Evolutionary conservation across 2,329 filamentous ascomycete species (phyloP).

Genomic region (Lachnellula hyalina): DNA sequence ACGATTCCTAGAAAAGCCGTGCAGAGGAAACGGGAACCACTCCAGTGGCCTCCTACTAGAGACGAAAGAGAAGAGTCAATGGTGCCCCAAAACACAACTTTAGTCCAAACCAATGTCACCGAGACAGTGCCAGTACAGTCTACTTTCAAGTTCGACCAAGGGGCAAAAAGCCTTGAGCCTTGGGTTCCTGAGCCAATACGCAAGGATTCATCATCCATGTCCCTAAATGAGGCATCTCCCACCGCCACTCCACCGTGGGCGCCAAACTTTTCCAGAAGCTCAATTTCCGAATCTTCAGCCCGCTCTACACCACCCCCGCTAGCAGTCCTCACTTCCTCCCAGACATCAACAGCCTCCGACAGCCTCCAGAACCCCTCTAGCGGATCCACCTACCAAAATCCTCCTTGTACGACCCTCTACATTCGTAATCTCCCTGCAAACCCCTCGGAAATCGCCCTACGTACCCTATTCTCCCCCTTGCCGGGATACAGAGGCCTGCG

Average conservation of each 20-base stretch:
- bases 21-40: not conserved
- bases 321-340: slow-evolving; percentile 1
- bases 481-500: slow-evolving; percentile 5
- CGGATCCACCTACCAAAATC: slow-evolving; percentile 8
- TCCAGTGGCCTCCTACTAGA: not conserved
- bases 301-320: not conserved
- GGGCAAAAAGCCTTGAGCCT: not conserved
- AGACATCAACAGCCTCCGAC: slow-evolving; percentile 4
- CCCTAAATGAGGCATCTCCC: not conserved
- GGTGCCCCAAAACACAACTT: not conserved
- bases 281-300: not conserved
- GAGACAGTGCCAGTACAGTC: not conserved
- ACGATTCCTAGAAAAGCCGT: no score
- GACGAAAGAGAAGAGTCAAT: not conserved
- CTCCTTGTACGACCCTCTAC: slow-evolving; percentile 9
- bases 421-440: slow-evolving; percentile 4
- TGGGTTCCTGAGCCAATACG: not conserved
- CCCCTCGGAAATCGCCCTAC: slow-evolving; percentile 5
- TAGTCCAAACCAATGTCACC: not conserved
- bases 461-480: slow-evolving; percentile 2
- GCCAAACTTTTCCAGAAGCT: not conserved
- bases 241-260: not conserved
- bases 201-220: not conserved
- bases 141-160: not conserved
- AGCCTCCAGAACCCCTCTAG: slow-evolving; percentile 4